These are phyloP conservation scores for Epichloe elymi DNA, from an alignment of 2,329 filamentous ascomycete genomes.

Conservation along the genomic window DNA sequence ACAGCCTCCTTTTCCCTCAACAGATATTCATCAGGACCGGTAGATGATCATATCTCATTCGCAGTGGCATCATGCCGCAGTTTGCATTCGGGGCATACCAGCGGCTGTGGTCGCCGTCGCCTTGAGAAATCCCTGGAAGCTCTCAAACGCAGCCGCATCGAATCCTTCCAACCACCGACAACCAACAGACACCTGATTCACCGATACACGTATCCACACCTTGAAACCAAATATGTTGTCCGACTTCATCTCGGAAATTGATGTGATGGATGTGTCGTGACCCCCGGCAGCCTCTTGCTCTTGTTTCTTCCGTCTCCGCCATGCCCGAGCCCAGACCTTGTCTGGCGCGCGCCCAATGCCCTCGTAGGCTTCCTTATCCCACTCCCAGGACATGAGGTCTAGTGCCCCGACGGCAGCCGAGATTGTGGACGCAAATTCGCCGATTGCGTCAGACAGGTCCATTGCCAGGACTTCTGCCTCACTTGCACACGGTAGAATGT, in stretches of 20 bases:
- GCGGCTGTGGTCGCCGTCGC: slow-evolving; percentile 13
- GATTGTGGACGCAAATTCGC: slow-evolving; percentile 20
- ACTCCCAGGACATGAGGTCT: slow-evolving; percentile 49
- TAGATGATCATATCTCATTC: too few relatives aligned
- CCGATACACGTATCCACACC: slow-evolving; percentile 32
- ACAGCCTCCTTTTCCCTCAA: background rate
- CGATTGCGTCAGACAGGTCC: slow-evolving; percentile 28
- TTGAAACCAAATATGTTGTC: slow-evolving; percentile 40
- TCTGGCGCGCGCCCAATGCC: slow-evolving; percentile 52
- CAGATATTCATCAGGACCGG: background rate
- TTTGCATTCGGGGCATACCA: background rate
- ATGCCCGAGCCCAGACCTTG: slow-evolving; percentile 69
- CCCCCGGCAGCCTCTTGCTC: slow-evolving; percentile 29
- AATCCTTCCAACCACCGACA: slow-evolving; percentile 58
- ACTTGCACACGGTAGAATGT: slow-evolving; percentile 28
- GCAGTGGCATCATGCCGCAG: too few relatives aligned
- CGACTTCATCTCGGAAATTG: slow-evolving; percentile 19
- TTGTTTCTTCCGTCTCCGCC: slow-evolving; percentile 46
- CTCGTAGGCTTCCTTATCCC: slow-evolving; percentile 37
- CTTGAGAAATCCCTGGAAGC: slow-evolving; percentile 71
- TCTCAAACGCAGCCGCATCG: slow-evolving; percentile 67
- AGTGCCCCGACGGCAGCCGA: slow-evolving; percentile 38
- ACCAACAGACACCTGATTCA: slow-evolving; percentile 29
- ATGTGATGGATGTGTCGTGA: background rate
- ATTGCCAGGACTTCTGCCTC: slow-evolving; percentile 31